phyloP scores from a whole-genome alignment of 345 rosid species.

The Salix udensis region DNA sequence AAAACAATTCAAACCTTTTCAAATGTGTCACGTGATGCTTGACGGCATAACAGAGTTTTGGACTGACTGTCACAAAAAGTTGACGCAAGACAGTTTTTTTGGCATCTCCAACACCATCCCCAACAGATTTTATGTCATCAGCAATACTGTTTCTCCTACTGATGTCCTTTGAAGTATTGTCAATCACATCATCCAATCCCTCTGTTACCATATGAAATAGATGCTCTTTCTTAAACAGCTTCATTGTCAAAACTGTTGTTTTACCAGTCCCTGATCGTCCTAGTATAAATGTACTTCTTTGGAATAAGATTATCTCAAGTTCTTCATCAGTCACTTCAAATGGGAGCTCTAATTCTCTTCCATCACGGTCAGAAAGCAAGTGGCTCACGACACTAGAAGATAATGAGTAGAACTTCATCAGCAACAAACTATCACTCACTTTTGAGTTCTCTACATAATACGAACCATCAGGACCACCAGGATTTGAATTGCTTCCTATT shows the following conservation, averaged over 20 bases:
- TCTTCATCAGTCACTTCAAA: constrained; percentile 51
- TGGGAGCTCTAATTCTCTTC: constrained; percentile 42
- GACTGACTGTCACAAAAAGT: constrained; percentile 54
- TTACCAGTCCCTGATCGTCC: constrained; percentile 66
- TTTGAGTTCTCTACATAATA: constrained; percentile 38
- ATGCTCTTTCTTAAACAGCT: constrained; percentile 41
- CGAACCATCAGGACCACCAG: constrained; percentile 9
- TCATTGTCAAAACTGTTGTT: constrained; percentile 49
- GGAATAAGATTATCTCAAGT: constrained; percentile 32
- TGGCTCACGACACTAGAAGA: constrained; percentile 32
- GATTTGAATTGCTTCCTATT: constrained; percentile 11
- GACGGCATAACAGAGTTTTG: constrained; percentile 44
- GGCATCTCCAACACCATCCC: constrained; percentile 8
- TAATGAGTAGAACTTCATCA: constrained; percentile 53
- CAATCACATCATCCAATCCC: constrained; percentile 13
- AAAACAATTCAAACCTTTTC: constrained; percentile 31
- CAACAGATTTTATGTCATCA: neutral
- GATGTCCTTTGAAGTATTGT: neutral
- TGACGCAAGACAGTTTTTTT: constrained; percentile 28
- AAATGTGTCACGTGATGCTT: constrained; percentile 40
- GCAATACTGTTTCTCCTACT: neutral
- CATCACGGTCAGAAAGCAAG: constrained; percentile 39
- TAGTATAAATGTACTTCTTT: constrained; percentile 40
- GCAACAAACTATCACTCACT: constrained; percentile 44
- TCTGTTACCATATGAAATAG: constrained; percentile 20